Base-by-base conservation (phyloP, 805 yeast species). In the Cyberlindnera subsufficiens region DNA sequence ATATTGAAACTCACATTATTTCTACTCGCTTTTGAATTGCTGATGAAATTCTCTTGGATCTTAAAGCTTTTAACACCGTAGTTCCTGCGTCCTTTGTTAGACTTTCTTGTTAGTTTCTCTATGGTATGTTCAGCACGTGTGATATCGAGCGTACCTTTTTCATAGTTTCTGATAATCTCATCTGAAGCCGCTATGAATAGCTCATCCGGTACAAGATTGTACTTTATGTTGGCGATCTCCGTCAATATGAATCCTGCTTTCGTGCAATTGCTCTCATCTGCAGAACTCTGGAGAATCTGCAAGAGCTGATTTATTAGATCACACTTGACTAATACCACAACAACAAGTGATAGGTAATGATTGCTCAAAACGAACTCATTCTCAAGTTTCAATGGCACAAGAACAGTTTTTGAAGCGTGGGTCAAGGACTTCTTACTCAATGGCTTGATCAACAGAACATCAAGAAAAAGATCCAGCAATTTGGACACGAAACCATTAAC, bases 401-500 rank as follows among this genome's bases (percentile, higher is more conserved):
- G 43, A 1, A 48, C 42, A 31, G 47, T 51, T 31, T 53, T 52
- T 25, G 45, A 52, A 1, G 51, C 17, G 11, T 38, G 42, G 3
- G 41, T n/a, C 4, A 39, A 20, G 11, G 44, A 15, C 19, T 45
- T 49, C 42, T 49, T 48, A 18, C 37, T 82, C 16, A 83, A 61
- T 1, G 78, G 67, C 53, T 70, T 69, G 13, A 86, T 77, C 44
- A 81, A 64, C 35, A 93, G 66, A 4, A 84, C 64, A 53, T 85
- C 90, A 35, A 81, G 71, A 33, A 90, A 68, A 3, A 89, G 69
- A 54, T 87, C 95, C 50, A 91, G 65, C 15, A 90, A 58, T 25
- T 79, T 75, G 30, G 77, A 80, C 33, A 86, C 75, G 19, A 82
- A 62, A 32, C 69, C 59, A 1, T 77, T 68, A 10, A 78, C 74